phyloP scores from a whole-genome alignment of 2,329 filamentous ascomycete genomes.

The Penicillium vulpinum region DNA sequence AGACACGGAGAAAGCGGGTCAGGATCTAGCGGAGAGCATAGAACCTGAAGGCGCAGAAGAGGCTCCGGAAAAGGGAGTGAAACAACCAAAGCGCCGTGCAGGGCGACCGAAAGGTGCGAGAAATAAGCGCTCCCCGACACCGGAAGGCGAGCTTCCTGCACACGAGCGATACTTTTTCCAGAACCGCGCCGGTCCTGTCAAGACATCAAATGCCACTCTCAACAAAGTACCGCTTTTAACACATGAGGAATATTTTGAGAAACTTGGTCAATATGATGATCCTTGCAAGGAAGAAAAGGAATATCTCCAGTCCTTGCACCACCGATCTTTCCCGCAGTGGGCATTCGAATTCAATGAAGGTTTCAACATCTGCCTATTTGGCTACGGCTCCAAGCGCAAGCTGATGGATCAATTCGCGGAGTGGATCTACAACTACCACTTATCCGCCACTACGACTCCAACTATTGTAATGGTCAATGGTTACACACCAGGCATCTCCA shows the following conservation, averaged over 20 bases:
- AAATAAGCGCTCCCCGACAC: constrained; percentile 71
- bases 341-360: constrained; percentile 81
- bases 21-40: constrained; percentile 32
- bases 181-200: constrained; percentile 75
- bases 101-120: constrained; percentile 57
- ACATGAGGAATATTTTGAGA: constrained; percentile 86
- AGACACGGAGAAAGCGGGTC: constrained; percentile 20
- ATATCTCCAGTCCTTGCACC: constrained; percentile 72
- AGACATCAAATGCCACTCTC: constrained; percentile 85
- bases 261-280: constrained; percentile 65
- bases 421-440: constrained; percentile 57
- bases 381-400: constrained; percentile 82
- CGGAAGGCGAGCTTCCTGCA: constrained; percentile 76
- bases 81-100: constrained; percentile 54
- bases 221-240: constrained; percentile 73
- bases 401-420: constrained; percentile 75
- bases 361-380: constrained; percentile 89
- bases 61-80: constrained; percentile 45
- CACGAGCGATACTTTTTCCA: constrained; percentile 95
- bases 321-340: constrained; percentile 87
- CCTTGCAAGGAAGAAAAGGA: constrained; percentile 69
- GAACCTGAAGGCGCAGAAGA: constrained; percentile 34
- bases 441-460: constrained; percentile 36
- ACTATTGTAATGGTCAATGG: constrained; percentile 85
- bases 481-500: constrained; percentile 56